Base-by-base conservation (phyloP, 768 basidiomycete species). In the Guyanaporus albipodus region DNA sequence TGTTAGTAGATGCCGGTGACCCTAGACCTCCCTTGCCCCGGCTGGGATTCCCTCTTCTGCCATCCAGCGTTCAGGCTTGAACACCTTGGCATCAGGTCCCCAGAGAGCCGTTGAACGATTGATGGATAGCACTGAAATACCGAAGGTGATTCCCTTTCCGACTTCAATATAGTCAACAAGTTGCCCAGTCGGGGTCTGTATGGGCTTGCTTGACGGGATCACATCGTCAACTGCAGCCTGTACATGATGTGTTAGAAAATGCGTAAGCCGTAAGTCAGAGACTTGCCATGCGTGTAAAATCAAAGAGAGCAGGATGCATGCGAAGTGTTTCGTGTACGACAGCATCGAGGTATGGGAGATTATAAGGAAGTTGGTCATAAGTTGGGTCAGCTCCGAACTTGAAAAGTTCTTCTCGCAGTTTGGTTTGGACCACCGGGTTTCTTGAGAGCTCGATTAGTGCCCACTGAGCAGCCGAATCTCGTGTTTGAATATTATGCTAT, bases 61-160 rank as follows among this genome's bases (percentile, higher is more conserved):
- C 8, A 86, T 64, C 85, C 86, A 87, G 6, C 85, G 70, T 44
- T 80, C 79, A 0, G 85, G 85, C 32, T 74, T 69, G 60, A 81
- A 88, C 38, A 73, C 72, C 19, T 73, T 70, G 4, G 81, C 74
- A 46, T 81, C 75, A 0, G 69, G 56, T 2, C 85, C 85, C 85
- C 86, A 87, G 26, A 83, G 59, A 1, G 60, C 62, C 43, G 69
- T 70, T n/a, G 77, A 74, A 6, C 67, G 60, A 59, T 85, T 83
- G 39, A 80, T 68, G 17, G 66, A 63, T 6, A 59, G 42, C 23
- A 82, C 70, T 2, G 77, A 73, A 3, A 74, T 59, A 10, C 66
- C 48, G 23, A 86, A 47, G 1, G 55, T 46, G 1, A 74, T 75
- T 4, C 76, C 81, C 49, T 76, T 77, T 17, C 70, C 65, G 29